Conservation (phyloP, 1,284 basidiomycete genomes). For the Cutaneotrichosporon curvatum region DNA sequence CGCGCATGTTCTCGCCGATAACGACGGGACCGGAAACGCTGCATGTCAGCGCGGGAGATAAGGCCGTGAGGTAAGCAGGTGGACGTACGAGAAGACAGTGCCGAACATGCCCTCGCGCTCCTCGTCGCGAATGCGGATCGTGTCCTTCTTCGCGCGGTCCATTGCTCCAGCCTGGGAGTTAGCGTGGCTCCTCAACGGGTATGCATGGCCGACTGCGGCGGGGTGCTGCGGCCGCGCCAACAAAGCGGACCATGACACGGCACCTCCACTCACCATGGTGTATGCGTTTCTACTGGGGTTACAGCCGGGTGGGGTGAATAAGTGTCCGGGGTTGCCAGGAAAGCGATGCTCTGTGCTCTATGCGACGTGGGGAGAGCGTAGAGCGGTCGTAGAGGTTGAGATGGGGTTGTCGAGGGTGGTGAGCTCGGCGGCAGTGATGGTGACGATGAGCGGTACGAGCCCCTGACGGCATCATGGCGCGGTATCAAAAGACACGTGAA, state of each 20-base stretch:
- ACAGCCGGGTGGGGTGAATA: not conserved
- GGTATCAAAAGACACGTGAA: too few species aligned
- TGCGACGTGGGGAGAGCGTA: not conserved
- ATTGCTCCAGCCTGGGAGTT: conserved; percentile 69
- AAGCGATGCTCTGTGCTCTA: not conserved
- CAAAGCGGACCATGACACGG: too few species aligned
- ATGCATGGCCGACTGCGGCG: not conserved
- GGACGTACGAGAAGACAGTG: conserved; percentile 60
- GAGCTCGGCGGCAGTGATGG: not conserved
- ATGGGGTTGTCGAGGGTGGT: not conserved
- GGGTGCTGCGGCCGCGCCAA: too few species aligned
- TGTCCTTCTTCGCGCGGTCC: conserved; percentile 77
- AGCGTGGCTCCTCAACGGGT: conserved; percentile 1
- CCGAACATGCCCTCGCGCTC: conserved; percentile 82
- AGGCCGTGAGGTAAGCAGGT: too few species aligned
- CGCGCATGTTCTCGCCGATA: conserved; percentile 92
- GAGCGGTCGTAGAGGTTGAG: not conserved
- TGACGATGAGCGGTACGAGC: not conserved
- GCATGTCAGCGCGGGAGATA: conserved; percentile 17
- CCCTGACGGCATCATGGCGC: too few species aligned
- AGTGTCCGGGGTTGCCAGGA: not conserved
- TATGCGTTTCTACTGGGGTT: not conserved
- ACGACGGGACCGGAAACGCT: conserved; percentile 96
- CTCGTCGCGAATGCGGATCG: conserved; percentile 81
- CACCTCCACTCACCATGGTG: not conserved